Percentiles rank a stretch among this genome's conserved stretches.
These are phyloP conservation scores for Trametes sp. DNA, from an alignment of 1,284 basidiomycete genomes.

Conservation along the genomic window DNA sequence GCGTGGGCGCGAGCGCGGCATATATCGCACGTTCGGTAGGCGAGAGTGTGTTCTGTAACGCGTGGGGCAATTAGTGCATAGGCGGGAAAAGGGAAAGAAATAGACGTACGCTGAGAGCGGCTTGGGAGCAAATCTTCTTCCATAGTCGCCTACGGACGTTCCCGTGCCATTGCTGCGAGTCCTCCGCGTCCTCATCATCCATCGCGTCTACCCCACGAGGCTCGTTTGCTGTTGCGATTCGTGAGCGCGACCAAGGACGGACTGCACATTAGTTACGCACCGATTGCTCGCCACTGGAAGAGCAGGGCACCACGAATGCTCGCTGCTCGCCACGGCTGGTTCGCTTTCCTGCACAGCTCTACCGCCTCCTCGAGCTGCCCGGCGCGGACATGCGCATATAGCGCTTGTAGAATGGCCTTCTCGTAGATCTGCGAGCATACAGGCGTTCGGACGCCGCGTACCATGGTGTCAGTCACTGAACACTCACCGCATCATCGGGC, in stretches of 20 bases:
- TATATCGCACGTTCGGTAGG: constrained; percentile 86
- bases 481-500: constrained; percentile 74
- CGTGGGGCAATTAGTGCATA: background rate
- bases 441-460: background rate
- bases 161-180: constrained; percentile 65
- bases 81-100: background rate
- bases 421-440: constrained; percentile 68
- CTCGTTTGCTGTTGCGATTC: constrained; percentile 52
- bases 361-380: constrained; percentile 87
- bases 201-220: constrained; percentile 56
- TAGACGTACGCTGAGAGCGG: constrained; percentile 75
- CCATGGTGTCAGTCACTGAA: no score
- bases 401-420: constrained; percentile 72
- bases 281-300: constrained; percentile 77
- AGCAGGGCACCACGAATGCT: constrained; percentile 81
- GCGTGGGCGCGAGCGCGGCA: constrained; percentile 85
- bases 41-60: constrained; percentile 69
- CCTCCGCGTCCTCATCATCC: constrained; percentile 54
- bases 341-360: constrained; percentile 82
- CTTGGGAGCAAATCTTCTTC: constrained; percentile 84
- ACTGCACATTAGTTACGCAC: constrained; percentile 47
- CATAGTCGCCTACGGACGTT: constrained; percentile 81
- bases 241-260: background rate
- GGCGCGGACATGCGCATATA: constrained; percentile 83
- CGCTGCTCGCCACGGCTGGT: constrained; percentile 92